These are phyloP conservation scores for Candida pseudofarinosa DNA, from an alignment of 805 yeast species.

Conservation along the genomic window DNA sequence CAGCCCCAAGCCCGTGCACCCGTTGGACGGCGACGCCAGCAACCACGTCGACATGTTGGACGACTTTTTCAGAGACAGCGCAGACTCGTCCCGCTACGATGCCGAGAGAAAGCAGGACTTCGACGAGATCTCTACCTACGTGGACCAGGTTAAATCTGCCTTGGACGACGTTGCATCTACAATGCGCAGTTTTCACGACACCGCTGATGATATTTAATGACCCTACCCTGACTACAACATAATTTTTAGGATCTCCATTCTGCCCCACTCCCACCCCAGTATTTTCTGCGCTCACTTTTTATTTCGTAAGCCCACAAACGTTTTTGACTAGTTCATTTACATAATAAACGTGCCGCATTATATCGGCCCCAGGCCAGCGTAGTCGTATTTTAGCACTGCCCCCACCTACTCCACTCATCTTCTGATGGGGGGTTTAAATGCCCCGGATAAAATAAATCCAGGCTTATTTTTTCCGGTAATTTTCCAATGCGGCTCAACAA, in stretches of 20 bases:
- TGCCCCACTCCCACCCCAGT: neutral
- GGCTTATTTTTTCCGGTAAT: no score
- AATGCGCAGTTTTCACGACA: constrained; percentile 45
- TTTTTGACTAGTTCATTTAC: no score
- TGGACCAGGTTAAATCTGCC: constrained; percentile 44
- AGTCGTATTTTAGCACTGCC: no score
- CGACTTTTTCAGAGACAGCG: constrained; percentile 21
- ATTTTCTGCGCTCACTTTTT: neutral
- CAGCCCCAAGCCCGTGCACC: constrained; percentile 14
- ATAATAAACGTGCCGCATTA: no score
- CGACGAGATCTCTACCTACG: constrained; percentile 45
- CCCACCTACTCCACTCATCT: no score
- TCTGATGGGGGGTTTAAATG: no score
- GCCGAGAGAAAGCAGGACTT: constrained; percentile 48
- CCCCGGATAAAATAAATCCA: no score
- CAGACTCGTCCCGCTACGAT: constrained; percentile 10
- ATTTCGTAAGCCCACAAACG: no score
- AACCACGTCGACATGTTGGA: constrained; percentile 21
- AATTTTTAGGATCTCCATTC: no score
- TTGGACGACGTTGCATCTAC: constrained; percentile 50
- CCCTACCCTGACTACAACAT: neutral
- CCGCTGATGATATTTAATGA: constrained; percentile 41
- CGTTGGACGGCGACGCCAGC: constrained; percentile 17
- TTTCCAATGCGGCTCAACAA: no score
- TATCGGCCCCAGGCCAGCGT: no score